Evolutionary conservation across 2,329 filamentous ascomycete species (phyloP).

Genomic region (Diaporthe sp.): DNA sequence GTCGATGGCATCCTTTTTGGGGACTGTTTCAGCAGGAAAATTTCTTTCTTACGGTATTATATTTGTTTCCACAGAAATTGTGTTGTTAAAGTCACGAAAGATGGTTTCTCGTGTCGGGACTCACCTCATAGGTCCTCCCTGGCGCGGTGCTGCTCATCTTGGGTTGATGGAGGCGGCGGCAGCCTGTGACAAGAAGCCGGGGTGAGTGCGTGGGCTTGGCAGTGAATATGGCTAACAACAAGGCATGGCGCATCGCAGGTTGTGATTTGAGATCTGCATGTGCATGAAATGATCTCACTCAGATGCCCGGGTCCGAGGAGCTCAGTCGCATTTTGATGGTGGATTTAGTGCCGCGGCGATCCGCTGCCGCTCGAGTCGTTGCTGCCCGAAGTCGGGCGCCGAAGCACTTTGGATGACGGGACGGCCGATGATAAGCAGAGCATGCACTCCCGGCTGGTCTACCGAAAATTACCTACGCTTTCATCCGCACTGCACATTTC

Average conservation of each 20-base stretch:
- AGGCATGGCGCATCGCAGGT: constrained; percentile 38
- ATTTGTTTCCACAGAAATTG: neutral
- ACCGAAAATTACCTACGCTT: neutral
- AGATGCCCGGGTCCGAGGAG: neutral
- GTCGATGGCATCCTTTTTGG: constrained; percentile 80
- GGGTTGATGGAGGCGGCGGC: neutral
- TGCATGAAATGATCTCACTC: neutral
- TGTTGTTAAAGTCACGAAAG: neutral
- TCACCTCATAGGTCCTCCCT: constrained; percentile 37
- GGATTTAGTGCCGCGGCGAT: constrained; percentile 22
- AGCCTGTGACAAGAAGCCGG: neutral
- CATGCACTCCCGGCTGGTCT: neutral
- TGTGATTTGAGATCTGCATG: neutral
- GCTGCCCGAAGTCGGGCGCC: constrained; percentile 37
- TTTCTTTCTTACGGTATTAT: neutral
- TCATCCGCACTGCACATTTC: neutral
- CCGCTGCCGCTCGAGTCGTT: constrained; percentile 29
- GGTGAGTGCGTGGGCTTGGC: neutral
- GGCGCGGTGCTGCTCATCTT: constrained; percentile 35
- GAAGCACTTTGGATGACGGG: neutral
- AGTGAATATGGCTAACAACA: constrained; percentile 2
- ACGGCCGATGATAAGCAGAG: constrained; percentile 16
- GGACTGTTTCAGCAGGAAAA: neutral
- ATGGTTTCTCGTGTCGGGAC: neutral
- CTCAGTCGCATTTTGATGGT: neutral